Base-by-base conservation (phyloP, 495 filamentous ascomycete species). In the Diplogelasinospora grovesii region DNA sequence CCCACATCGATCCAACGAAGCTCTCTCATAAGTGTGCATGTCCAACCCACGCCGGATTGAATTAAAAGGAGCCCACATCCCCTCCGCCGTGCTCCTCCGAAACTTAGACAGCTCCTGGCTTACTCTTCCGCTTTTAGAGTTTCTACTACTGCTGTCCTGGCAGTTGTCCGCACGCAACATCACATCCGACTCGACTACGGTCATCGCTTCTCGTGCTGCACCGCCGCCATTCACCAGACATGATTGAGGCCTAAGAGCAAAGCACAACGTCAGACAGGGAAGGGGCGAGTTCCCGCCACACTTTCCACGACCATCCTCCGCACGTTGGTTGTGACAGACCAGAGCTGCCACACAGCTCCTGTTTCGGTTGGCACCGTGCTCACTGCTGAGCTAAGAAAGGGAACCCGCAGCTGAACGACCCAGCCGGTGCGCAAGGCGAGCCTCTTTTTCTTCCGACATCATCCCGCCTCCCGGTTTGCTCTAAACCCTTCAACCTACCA, bases 31-130 rank as follows among this genome's bases (percentile, higher is more conserved):
- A 37, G 43, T 35, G 33, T 28, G 28, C 43, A 35, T n/a, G 39
- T 36, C 22, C 52, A 33, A 38, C 49, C 46, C 52, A 52, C 49
- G 46, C 55, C 51, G 48, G 54, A 26, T 43, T 33, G 48, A 48
- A 39, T 49, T 52, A 45, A 56, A 56, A 53, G 49, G 47, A 45
- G 41, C 47, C 38, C 46, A 43, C 46, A 36, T 50, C 50, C 55
- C 53, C n/a, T n/a, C 50, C 52, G 41, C 38, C 35, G 49, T 49
- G 39, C 41, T 41, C 53, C 27, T 43, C 52, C 52, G 43, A 33
- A 39, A 34, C 52, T 45, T 44, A 34, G 43, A 38, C 49, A 49
- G 46, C 37, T 52, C 31, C 46, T 48, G 44, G 43, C 35, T 30
- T 47, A 32, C 9, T 40, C 35, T 40, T 22, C 16, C 13, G 24